Conservation (phyloP, 129 eudicot genomes). For the Glebionis coronaria region DNA sequence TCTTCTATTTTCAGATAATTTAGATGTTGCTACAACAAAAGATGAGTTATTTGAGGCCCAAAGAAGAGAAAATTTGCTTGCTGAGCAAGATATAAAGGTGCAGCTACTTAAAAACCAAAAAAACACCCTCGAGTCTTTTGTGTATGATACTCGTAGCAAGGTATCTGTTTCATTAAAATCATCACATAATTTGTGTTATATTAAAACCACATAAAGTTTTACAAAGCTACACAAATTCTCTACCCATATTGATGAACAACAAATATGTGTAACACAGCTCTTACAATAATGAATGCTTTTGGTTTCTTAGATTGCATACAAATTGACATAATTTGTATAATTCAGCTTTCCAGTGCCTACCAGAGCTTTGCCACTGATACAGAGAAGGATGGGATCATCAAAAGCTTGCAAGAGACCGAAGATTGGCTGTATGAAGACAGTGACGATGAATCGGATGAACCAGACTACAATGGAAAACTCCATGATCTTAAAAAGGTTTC, state of each 20-base stretch:
- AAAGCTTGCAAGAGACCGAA: constrained; percentile 59
- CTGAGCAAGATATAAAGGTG: constrained; percentile 66
- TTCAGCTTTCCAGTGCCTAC: constrained; percentile 52
- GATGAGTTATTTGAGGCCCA: constrained; percentile 53
- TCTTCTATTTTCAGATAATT: constrained; percentile 26
- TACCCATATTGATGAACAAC: neutral
- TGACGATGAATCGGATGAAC: constrained; percentile 61
- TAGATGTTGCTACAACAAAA: constrained; percentile 38
- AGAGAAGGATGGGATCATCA: constrained; percentile 54
- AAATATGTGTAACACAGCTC: too few species aligned
- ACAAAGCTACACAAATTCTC: neutral
- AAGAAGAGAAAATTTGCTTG: constrained; percentile 48
- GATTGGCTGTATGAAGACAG: constrained; percentile 84
- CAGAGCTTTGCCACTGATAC: constrained; percentile 50
- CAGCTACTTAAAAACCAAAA: constrained; percentile 77
- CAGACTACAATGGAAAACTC: constrained; percentile 54
- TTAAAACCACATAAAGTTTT: neutral
- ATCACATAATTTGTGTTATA: neutral
- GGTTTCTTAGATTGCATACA: neutral
- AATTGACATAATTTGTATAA: neutral
- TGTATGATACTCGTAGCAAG: constrained; percentile 83
- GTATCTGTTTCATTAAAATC: neutral
- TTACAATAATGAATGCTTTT: neutral
- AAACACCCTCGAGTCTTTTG: constrained; percentile 72
- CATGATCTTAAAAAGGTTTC: constrained; percentile 57